phyloP scores from a whole-genome alignment of 2,329 filamentous ascomycete species.

The Fusarium nisikadoi region DNA sequence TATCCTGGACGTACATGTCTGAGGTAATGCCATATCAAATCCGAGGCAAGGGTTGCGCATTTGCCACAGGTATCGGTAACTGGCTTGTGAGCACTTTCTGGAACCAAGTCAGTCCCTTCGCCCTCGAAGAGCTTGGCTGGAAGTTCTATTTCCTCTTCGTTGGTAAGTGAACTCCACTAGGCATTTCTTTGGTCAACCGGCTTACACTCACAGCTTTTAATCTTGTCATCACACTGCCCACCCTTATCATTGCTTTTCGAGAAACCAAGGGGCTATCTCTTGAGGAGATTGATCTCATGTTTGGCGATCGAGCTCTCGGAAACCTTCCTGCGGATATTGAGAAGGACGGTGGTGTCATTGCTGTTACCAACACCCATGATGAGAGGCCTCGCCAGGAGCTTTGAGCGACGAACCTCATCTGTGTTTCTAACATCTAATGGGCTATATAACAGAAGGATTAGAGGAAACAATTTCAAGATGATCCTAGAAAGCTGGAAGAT shows the following conservation, averaged over 20 bases:
- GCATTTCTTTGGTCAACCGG: constrained; percentile 53
- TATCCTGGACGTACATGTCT: constrained; percentile 68
- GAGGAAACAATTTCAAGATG: neutral
- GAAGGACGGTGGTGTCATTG: constrained; percentile 29
- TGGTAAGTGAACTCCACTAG: constrained; percentile 12
- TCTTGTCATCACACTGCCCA: constrained; percentile 49
- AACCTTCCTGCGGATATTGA: constrained; percentile 42
- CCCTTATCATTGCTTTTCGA: constrained; percentile 60
- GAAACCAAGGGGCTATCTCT: constrained; percentile 62
- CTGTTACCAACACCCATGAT: constrained; percentile 25
- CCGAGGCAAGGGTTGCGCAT: constrained; percentile 50
- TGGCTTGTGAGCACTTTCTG: constrained; percentile 57
- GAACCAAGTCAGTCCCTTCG: constrained; percentile 67
- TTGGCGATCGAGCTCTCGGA: constrained; percentile 55
- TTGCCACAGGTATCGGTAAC: constrained; percentile 43
- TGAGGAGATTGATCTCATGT: constrained; percentile 65
- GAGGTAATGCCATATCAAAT: constrained; percentile 73
- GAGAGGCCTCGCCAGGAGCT: constrained; percentile 2
- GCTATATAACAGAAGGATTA: neutral
- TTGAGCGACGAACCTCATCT: neutral
- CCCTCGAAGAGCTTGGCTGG: constrained; percentile 52
- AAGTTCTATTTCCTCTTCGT: constrained; percentile 53
- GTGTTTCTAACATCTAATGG: neutral
- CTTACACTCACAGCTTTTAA: constrained; percentile 45
- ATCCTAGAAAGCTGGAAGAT: neutral